Evolutionary conservation across 1,139 yeast genomes (phyloP), one percentile per base, ranked within the genome.

Genomic region (Geotrichum aggregatum): DNA sequence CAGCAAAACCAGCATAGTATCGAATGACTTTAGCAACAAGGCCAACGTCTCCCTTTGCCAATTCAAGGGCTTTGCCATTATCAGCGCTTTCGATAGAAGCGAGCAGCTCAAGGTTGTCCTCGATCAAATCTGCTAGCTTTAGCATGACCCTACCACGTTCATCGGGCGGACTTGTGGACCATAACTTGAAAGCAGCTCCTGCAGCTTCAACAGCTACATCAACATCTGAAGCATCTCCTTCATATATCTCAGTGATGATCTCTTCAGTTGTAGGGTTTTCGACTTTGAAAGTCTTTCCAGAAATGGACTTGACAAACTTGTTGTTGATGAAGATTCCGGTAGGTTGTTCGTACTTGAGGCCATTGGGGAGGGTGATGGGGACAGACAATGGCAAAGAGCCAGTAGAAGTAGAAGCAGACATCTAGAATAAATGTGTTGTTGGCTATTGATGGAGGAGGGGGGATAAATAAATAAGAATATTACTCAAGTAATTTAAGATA

Each of bases 1-100:
- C 95, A 45, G 95, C 91, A 82, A 87, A 84, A 49, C 96, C 96
- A 22, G 92, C 95, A 67, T 79, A 78, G 76, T 84, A 73, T 73
- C 83, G 76, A 73, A 83, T 73, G 66, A 84, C 73, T 63, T 46
- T 50, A 24, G 79, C 71, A 66, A 84, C 96, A 56, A 71, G 79
- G 50, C 71, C 62, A 10, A 83, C 78, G 61, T 80, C 80, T 52
- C 75, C 69, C 51, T 71, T 69, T 56, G 65, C 67, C 52, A 53
- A 50, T 46, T 52, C 51, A 35, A 71, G 64, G 44, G 87, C 83
- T 66, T 83, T 83, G 48, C 88, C 88, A 18, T 83, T 72, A 64
- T 83, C 87, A 56, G 78, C 64, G 24, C 86, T 77, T 69, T 83
- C 89, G 31, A 83, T 63, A 3, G 80, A 78, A 13, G 84, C 78